These are phyloP conservation scores for Dendrothele bispora DNA, from an alignment of 768 basidiomycete genomes.

Conservation along the genomic window DNA sequence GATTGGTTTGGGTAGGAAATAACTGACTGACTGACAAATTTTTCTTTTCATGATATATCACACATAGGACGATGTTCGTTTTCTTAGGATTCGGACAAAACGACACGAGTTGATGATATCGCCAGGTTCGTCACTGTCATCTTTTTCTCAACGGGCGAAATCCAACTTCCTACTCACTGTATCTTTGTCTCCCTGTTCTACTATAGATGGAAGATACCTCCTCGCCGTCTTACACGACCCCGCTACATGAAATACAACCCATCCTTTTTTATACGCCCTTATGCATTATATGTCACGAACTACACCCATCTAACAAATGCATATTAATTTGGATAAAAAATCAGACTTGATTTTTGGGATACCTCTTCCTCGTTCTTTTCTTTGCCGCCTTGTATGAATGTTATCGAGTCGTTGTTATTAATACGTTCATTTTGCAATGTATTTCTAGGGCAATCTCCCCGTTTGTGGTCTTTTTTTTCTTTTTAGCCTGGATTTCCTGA, in stretches of 20 bases:
- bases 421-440: neutral
- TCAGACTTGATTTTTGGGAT: no score
- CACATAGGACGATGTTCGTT: constrained; percentile 86
- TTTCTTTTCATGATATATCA: constrained; percentile 26
- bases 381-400: neutral
- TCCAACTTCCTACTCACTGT: neutral
- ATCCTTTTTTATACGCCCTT: neutral
- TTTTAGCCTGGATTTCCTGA: no score
- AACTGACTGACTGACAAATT: neutral
- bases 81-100: constrained; percentile 89
- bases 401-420: neutral
- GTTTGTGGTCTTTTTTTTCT: no score
- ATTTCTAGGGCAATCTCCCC: neutral
- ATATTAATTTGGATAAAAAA: no score
- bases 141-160: no score
- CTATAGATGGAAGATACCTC: constrained; percentile 72
- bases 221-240: constrained; percentile 86
- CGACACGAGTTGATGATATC: constrained; percentile 94
- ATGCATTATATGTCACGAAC: no score
- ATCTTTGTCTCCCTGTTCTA: neutral
- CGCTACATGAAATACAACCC: constrained; percentile 37
- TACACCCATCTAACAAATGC: no score
- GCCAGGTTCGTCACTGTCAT: no score
- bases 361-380: neutral
- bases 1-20: no score